These are phyloP conservation scores for Sporothrix pseudoabietina DNA, from an alignment of 2,329 filamentous ascomycete species.

Conservation along the genomic window DNA sequence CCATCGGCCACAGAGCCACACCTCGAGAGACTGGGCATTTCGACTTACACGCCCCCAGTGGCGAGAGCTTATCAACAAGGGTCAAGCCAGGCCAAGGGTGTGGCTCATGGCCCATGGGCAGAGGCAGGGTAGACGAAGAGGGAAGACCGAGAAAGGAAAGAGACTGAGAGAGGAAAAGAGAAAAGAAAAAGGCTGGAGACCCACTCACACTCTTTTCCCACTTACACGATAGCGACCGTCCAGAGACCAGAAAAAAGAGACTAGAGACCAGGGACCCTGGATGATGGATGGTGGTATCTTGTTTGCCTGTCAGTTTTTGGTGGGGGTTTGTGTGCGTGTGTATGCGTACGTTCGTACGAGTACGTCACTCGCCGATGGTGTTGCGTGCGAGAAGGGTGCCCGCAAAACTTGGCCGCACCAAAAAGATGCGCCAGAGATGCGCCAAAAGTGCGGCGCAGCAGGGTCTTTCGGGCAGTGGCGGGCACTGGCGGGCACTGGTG, in stretches of 20 bases:
- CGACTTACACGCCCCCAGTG: conserved; percentile 20
- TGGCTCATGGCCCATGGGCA: not conserved
- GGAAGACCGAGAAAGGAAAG: conserved; percentile 1
- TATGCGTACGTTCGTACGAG: no score
- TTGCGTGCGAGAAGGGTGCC: conserved; percentile 9
- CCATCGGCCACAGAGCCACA: not conserved
- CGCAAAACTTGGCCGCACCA: not conserved
- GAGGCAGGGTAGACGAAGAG: not conserved
- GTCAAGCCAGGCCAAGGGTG: not conserved
- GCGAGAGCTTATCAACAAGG: conserved; percentile 23
- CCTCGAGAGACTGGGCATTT: not conserved
- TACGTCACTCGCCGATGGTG: conserved; percentile 15
- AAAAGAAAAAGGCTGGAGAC: conserved; percentile 8
- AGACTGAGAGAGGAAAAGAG: not conserved
- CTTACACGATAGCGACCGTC: conserved; percentile 1
- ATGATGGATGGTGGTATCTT: not conserved
- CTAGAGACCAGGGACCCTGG: not conserved
- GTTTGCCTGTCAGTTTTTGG: conserved; percentile 2
- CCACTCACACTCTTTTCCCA: conserved; percentile 20
- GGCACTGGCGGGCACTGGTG: not conserved
- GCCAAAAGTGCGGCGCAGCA: conserved; percentile 16
- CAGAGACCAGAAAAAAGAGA: not conserved
- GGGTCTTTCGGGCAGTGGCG: not conserved
- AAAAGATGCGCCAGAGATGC: not conserved
- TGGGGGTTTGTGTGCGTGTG: not conserved